phyloP scores from a whole-genome alignment of 176 grass and related monocot genomes.

The Microstegium vimineum region DNA sequence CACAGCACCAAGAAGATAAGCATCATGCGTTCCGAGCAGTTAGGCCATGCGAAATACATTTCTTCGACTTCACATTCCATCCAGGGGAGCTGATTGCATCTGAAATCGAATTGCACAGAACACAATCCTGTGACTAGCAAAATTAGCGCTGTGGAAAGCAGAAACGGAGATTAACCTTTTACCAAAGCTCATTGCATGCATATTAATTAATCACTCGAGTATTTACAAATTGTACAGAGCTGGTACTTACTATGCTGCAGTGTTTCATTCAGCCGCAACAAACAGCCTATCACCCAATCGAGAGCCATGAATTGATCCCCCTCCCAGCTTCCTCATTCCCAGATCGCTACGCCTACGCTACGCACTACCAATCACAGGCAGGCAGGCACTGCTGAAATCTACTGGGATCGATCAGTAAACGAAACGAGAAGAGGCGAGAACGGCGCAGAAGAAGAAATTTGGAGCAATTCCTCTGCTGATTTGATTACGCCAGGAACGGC shows the following conservation, averaged over 20 bases:
- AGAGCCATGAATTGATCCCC: background rate
- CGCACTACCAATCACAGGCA: background rate
- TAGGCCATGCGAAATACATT: constrained; percentile 17
- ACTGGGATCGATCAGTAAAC: background rate
- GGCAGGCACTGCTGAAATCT: background rate
- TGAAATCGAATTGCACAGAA: background rate
- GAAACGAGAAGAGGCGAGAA: background rate
- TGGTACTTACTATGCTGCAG: background rate
- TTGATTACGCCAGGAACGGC: constrained; percentile 33
- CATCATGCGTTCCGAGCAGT: constrained; percentile 7
- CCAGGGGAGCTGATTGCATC: background rate
- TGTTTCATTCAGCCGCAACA: background rate
- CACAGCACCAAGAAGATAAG: background rate
- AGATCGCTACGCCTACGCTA: background rate
- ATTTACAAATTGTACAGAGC: constrained; percentile 36
- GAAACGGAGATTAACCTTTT: background rate
- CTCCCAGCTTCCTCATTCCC: background rate
- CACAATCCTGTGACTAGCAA: background rate
- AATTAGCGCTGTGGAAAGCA: background rate
- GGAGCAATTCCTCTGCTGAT: background rate
- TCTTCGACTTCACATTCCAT: background rate
- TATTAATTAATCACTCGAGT: background rate
- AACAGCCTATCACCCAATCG: background rate
- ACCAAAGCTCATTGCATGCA: background rate
- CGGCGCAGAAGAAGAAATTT: no score